Percentiles rank a stretch among this genome's conserved stretches.
These are phyloP conservation scores for Nemania serpens DNA, from an alignment of 2,329 filamentous ascomycete genomes.

Conservation along the genomic window DNA sequence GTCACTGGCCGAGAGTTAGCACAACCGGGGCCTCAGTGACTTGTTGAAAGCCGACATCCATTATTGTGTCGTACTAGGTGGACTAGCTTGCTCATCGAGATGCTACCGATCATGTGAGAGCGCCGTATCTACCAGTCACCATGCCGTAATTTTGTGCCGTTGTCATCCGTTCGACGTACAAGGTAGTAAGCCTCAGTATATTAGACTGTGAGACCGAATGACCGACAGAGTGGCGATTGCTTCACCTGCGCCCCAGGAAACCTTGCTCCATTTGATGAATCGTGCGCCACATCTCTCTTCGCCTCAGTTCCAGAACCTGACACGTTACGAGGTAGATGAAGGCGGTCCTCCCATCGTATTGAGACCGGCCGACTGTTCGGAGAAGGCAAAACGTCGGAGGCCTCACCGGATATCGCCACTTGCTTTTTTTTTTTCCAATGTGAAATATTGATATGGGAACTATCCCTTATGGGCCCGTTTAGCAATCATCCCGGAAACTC, in stretches of 20 bases:
- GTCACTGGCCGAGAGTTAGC: neutral
- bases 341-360: neutral
- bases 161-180: neutral
- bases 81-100: neutral
- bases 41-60: neutral
- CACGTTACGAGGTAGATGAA: neutral
- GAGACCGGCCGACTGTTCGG: no score
- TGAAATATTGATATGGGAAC: neutral
- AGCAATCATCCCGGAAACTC: neutral
- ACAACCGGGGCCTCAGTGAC: neutral
- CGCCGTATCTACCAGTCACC: neutral
- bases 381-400: neutral
- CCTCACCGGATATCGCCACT: conserved; percentile 1
- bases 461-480: neutral
- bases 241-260: neutral
- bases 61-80: neutral
- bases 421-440: neutral
- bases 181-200: neutral
- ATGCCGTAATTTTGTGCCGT: no score
- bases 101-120: conserved; percentile 5
- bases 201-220: neutral
- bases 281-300: no score
- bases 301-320: no score
- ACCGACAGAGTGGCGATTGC: neutral
- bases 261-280: no score